Conservation (phyloP, 2,329 filamentous ascomycete genomes). For the Akanthomyces muscarius region DNA sequence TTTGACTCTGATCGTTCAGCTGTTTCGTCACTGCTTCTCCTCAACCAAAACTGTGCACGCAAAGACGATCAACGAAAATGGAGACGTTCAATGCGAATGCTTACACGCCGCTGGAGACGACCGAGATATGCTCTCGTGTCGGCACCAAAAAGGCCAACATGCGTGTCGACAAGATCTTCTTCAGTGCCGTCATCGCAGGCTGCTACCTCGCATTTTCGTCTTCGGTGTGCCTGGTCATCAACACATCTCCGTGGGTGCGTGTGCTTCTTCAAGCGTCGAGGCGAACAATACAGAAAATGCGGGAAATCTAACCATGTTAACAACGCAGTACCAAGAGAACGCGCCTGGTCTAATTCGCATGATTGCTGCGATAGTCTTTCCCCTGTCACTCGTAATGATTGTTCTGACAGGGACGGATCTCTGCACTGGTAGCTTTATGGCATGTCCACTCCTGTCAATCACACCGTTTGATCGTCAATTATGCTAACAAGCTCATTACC, state of each 20-base stretch:
- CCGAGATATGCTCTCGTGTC: conserved; percentile 46
- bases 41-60: too few relatives aligned
- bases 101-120: conserved; percentile 45
- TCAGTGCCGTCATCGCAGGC: conserved; percentile 48
- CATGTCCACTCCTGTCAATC: conserved; percentile 18
- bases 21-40: neutral
- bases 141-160: conserved; percentile 50
- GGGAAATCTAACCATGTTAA: neutral
- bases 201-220: conserved; percentile 49
- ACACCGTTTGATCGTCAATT: neutral
- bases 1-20: neutral
- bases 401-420: conserved; percentile 46
- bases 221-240: conserved; percentile 43
- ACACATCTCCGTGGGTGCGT: conserved; percentile 40
- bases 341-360: conserved; percentile 44
- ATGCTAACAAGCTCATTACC: neutral
- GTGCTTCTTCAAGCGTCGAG: neutral
- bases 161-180: conserved; percentile 49
- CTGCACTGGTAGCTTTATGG: conserved; percentile 45
- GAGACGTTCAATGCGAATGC: conserved; percentile 24
- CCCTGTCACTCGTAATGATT: conserved; percentile 46
- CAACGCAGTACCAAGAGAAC: conserved; percentile 37
- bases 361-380: conserved; percentile 43
- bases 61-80: neutral
- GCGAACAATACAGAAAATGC: neutral